Evolutionary conservation across 2,329 filamentous ascomycete species (phyloP).

Genomic region (Arthrobotrys iridis): DNA sequence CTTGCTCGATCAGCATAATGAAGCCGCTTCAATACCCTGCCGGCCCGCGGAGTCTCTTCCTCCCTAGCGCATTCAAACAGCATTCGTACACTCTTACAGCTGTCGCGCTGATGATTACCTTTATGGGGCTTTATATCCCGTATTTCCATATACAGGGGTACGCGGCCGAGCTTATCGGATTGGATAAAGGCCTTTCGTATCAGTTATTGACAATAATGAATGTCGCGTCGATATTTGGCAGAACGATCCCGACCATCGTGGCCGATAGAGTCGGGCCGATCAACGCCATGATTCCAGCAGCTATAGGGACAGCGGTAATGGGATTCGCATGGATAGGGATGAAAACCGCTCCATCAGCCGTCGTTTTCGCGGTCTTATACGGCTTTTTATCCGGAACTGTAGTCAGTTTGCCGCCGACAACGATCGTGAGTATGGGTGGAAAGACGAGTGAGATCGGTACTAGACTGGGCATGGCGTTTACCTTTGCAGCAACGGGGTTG

Average conservation of each 20-base stretch:
- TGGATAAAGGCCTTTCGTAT: conserved; percentile 63
- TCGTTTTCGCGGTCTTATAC: conserved; percentile 64
- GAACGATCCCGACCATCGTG: conserved; percentile 65
- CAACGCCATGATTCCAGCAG: conserved; percentile 62
- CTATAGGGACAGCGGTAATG: conserved; percentile 62
- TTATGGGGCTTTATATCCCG: conserved; percentile 63
- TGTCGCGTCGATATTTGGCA: conserved; percentile 65
- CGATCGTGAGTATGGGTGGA: conserved; percentile 61
- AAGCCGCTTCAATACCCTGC: conserved; percentile 40
- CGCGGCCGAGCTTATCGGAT: conserved; percentile 60
- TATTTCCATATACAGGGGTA: conserved; percentile 63
- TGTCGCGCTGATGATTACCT: conserved; percentile 61
- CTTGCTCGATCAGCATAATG: conserved; percentile 60
- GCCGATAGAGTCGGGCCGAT: conserved; percentile 63
- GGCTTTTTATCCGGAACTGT: conserved; percentile 65
- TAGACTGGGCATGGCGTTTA: conserved; percentile 48
- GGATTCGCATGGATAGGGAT: conserved; percentile 64
- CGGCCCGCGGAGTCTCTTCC: conserved; percentile 58
- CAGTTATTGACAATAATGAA: conserved; percentile 68
- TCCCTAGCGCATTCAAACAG: conserved; percentile 60
- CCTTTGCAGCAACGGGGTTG: conserved; percentile 39
- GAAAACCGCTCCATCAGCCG: conserved; percentile 60
- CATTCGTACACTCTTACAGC: conserved; percentile 61
- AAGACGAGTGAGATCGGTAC: conserved; percentile 44
- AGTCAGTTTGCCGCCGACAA: conserved; percentile 63